These are phyloP conservation scores for Aurantiochytrium sp. DNA, from an alignment of 108 stramenopile genomes.

Conservation along the genomic window DNA sequence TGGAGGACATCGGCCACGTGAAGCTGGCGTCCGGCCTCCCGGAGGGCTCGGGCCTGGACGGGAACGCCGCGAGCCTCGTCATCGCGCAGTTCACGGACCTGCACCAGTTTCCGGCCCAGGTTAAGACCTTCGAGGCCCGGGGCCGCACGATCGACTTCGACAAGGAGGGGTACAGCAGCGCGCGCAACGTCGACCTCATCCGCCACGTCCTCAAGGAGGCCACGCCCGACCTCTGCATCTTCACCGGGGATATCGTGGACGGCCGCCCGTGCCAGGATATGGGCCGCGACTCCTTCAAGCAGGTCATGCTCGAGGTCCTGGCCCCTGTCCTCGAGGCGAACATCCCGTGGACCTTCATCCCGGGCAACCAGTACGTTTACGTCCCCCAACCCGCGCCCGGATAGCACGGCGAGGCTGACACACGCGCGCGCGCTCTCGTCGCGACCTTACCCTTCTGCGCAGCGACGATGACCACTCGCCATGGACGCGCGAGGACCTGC, in stretches of 20 bases:
- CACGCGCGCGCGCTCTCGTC: no score
- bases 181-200: neutral
- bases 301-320: constrained; percentile 6
- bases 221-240: neutral
- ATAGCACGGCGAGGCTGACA: no score
- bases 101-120: neutral
- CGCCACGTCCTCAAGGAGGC: neutral
- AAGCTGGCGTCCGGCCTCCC: neutral
- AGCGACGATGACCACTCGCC: constrained; percentile 29
- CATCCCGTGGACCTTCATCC: neutral
- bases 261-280: neutral
- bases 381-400: no score
- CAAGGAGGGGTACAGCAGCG: neutral
- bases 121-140: neutral
- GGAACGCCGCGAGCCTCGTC: neutral
- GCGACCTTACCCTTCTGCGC: neutral
- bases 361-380: neutral
- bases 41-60: neutral
- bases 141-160: constrained; percentile 8
- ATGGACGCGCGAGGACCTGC: neutral
- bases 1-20: constrained; percentile 24
- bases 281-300: neutral
- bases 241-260: constrained; percentile 13
- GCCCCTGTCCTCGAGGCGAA: neutral
- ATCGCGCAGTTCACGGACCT: constrained; percentile 19